phyloP scores from a whole-genome alignment of 108 stramenopile genomes.

The Craspedostauros australis region DNA sequence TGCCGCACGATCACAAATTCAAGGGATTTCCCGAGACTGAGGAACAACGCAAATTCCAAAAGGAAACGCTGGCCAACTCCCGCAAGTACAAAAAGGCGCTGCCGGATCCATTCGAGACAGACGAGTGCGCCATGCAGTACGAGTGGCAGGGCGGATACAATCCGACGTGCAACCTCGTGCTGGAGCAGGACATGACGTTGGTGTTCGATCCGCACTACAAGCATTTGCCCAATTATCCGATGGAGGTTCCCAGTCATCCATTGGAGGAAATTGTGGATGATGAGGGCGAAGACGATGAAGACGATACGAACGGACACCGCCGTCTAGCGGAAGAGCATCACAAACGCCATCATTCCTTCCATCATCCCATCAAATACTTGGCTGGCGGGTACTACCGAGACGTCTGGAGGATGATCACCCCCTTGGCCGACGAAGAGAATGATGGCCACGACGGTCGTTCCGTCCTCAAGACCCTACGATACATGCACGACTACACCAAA shows the following conservation, averaged over 20 bases:
- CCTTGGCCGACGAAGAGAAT: not conserved
- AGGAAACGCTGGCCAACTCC: no score
- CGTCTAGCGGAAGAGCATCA: not conserved
- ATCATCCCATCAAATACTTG: no score
- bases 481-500: constrained; percentile 30
- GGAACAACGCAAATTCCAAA: no score
- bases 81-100: constrained; percentile 13
- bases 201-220: not conserved
- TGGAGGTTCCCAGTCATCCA: not conserved
- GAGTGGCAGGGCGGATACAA: constrained; percentile 51
- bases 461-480: constrained; percentile 53
- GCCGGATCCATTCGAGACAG: constrained; percentile 38
- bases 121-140: constrained; percentile 46
- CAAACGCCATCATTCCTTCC: not conserved
- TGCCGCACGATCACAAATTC: no score
- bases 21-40: no score
- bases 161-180: constrained; percentile 68
- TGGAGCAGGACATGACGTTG: constrained; percentile 53
- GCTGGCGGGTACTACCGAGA: constrained; percentile 68
- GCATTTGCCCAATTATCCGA: not conserved
- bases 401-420: constrained; percentile 33
- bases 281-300: constrained; percentile 4
- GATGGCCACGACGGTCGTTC: constrained; percentile 2
- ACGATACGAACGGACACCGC: not conserved
- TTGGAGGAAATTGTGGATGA: not conserved